Percentiles rank a stretch among this genome's conserved stretches.
phyloP scores from a whole-genome alignment of 768 basidiomycete species.

The Cantharellus cinnabarinus region DNA sequence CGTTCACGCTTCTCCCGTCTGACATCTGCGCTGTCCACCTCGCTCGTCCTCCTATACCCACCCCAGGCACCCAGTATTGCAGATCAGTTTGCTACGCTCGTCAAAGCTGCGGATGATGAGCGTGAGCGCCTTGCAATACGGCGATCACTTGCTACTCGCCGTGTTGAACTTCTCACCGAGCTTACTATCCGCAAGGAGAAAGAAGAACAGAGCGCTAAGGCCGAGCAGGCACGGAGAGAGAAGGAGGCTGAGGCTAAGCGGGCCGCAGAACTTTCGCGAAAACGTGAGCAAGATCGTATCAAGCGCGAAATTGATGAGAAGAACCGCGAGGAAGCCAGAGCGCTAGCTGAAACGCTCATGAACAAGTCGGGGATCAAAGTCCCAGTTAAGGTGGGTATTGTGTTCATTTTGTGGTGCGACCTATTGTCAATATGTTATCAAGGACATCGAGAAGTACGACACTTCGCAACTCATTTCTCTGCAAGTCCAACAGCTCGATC shows the following conservation, averaged over 20 bases:
- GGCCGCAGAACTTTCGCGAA: constrained; percentile 40
- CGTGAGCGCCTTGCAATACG: constrained; percentile 57
- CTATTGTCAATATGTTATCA: constrained; percentile 3
- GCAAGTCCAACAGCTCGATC: constrained; percentile 89
- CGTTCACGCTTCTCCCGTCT: constrained; percentile 60
- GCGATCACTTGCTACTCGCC: constrained; percentile 64
- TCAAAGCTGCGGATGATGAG: constrained; percentile 49
- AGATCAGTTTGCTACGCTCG: constrained; percentile 30
- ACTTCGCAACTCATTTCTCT: constrained; percentile 72
- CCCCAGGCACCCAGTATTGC: constrained; percentile 22
- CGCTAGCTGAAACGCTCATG: constrained; percentile 66
- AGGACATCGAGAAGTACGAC: constrained; percentile 71
- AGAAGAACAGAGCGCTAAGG: constrained; percentile 63
- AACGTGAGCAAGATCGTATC: constrained; percentile 42
- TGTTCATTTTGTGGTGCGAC: neutral
- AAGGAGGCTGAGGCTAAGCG: constrained; percentile 48
- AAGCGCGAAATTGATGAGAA: constrained; percentile 51
- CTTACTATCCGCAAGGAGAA: constrained; percentile 70
- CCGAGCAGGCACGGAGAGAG: constrained; percentile 42
- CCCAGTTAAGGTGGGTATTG: constrained; percentile 40
- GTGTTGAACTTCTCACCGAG: constrained; percentile 69
- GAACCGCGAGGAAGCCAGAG: constrained; percentile 62
- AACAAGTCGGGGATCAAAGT: constrained; percentile 52
- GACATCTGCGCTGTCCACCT: constrained; percentile 50
- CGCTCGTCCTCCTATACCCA: constrained; percentile 36